These are phyloP conservation scores for Pugionium dolabratum DNA, from an alignment of 345 rosid species.

Conservation along the genomic window DNA sequence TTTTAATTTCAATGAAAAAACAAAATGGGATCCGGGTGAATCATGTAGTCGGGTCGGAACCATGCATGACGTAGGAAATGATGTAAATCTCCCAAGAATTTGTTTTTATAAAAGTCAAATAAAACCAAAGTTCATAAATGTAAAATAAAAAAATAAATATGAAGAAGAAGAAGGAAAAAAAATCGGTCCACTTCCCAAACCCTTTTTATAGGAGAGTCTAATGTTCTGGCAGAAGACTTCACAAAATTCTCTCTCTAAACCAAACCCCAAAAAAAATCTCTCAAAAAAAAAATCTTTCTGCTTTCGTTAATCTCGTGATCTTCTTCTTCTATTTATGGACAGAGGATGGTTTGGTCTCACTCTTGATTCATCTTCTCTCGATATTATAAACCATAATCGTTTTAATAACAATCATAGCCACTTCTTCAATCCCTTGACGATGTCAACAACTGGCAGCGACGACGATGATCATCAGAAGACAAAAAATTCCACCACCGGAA, in stretches of 20 bases:
- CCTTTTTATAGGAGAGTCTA: conserved; percentile 78
- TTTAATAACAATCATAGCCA: conserved; percentile 13
- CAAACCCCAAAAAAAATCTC: conserved; percentile 13
- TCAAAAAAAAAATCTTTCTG: conserved; percentile 6
- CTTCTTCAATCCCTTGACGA: conserved; percentile 30
- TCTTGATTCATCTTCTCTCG: conserved; percentile 66
- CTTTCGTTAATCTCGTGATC: conserved; percentile 27
- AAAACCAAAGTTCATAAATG: conserved; percentile 19
- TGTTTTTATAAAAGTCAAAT: conserved; percentile 9
- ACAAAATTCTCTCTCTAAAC: conserved; percentile 44
- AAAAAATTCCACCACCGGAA: conserved; percentile 21
- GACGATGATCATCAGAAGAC: conserved; percentile 25
- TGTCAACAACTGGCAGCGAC: conserved; percentile 24
- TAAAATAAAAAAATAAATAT: background rate
- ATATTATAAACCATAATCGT: conserved; percentile 37
- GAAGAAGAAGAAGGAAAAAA: conserved; percentile 13
- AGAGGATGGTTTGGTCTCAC: conserved; percentile 78
- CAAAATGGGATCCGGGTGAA: background rate
- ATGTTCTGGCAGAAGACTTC: conserved; percentile 76
- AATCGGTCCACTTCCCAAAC: conserved; percentile 56
- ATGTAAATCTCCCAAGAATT: conserved; percentile 41
- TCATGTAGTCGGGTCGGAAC: conserved; percentile 9
- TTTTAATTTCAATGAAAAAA: too few species aligned
- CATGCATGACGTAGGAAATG: conserved; percentile 61
- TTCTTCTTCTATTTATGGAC: conserved; percentile 62